Base-by-base conservation (phyloP, 202 grass and related monocot species). In the Hordeum pubiflorum region DNA sequence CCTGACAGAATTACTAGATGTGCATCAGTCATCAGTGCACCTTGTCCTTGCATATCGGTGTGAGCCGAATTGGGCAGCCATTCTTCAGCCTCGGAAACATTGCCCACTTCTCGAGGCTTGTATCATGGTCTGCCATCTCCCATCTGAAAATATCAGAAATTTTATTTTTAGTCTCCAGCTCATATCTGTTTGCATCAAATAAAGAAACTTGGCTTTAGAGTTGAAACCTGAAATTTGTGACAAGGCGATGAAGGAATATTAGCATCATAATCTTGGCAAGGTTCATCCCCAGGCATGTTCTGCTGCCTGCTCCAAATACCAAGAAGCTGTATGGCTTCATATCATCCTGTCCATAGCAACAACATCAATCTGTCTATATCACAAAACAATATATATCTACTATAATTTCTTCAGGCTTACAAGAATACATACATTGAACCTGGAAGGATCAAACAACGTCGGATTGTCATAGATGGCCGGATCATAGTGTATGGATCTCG, bases 201-300 rank as follows among this genome's bases (percentile, higher is more conserved):
- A 74, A 72, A 72, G 43, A n/a, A 32, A 50, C 10, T 31, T 50
- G 24, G 14, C 8, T 52, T 10, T 41, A 69, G 29, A n/a, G 3
- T 34, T 73, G 0, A 58, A 14, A 91, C 94, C 89, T 93, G 33
- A 86, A 93, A 36, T 74, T 91, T n/a, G 90, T 97, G n/a, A 97
- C 79, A 55, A 97, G 79, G 15, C 86, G 82, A 32, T 97, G 92
- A 10, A 94, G 82, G n/a, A 97, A 94, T 73, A 97, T 87, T 32
- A 97, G 86, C 94, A 97, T 97, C 94, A 97, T 97, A 31, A 86
- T 87, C 66, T 87, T 97, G 38, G 92, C 94, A 27, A 89, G 83
- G 76, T 94, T 94, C 88, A 97, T 93, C 18, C 94, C 94, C 69
- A 97, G 39, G 72, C 94, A 97, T 7, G 79, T 94, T 29, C 94